Base-by-base conservation (phyloP, 305 asterid species). In the Nicotiana rustica region DNA sequence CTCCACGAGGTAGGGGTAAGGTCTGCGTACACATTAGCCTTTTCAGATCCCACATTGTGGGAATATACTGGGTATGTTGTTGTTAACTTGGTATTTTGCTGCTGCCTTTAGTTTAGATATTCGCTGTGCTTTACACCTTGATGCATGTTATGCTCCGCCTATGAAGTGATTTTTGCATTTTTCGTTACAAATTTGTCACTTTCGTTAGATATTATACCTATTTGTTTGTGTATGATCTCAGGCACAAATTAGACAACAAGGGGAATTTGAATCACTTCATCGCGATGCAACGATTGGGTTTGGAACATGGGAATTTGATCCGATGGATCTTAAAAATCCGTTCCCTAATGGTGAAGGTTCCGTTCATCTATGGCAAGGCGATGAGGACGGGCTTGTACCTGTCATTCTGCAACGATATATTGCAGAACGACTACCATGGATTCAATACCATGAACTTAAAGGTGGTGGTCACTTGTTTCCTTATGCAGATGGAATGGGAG, bases 301-400 rank as follows among this genome's bases (percentile, higher is more conserved):
- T 12, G 96, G 96, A 76, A 89, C 67, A 1, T 92, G 97, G 98
- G 97, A 93, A 66, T 94, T 96, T 57, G 92, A 88, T 81, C 99
- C 99, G 12, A 83, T 84, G 84, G 95, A 93, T 61, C 84, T 94
- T 56, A 79, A 91, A 77, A 91, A 93, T 66, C 94, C 95, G 10
- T 92, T 89, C 83, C 80, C 89, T 18, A 84, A 89, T 29, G 79
- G 85, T 10, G 92, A 87, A 81, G 94, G 90, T 13, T 83, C 89
- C 0, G 97, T 94, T 66, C 98, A 95, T 88, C 67, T 94, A 66
- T 93, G 94, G 95, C 94, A 90, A 67, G 98, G 98, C 12, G 93
- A 90, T 0, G 97, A 92, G 4, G 98, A 94, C 78, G 56, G 19
- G 55, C 82, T 93, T 10, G 95, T 90, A 70, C 92, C 95, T 3